Percentiles rank a stretch among this genome's conserved stretches.
These are phyloP conservation scores for Candida namnaoensis DNA, from an alignment of 805 yeast genomes.

Conservation along the genomic window DNA sequence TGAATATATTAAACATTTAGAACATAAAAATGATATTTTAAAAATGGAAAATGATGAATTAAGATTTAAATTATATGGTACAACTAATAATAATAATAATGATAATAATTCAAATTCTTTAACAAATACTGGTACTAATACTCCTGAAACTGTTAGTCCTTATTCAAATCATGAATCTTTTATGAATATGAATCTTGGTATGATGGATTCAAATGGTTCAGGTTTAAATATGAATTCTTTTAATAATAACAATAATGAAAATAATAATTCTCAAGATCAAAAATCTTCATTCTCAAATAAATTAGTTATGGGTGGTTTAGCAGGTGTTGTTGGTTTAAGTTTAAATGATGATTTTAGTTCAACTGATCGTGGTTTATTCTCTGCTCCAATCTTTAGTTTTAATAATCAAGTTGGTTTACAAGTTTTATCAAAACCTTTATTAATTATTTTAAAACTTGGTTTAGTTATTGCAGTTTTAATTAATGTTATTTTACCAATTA, in stretches of 20 bases:
- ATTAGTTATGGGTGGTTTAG: conserved; percentile 53
- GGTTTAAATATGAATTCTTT: conserved; percentile 6
- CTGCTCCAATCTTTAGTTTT: conserved; percentile 33
- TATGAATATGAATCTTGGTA: neutral
- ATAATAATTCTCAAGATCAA: conserved; percentile 4
- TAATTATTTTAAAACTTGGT: conserved; percentile 17
- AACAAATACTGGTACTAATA: conserved; percentile 7
- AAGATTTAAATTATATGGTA: conserved; percentile 16
- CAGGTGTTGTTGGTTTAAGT: conserved; percentile 55
- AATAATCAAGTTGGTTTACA: conserved; percentile 18
- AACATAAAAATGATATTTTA: conserved; percentile 45
- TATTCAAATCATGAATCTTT: neutral
- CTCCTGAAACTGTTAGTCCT: conserved; percentile 5
- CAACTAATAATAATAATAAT: too few relatives aligned
- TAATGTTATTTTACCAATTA: conserved; percentile 15
- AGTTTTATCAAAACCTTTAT: conserved; percentile 17
- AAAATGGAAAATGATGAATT: conserved; percentile 37
- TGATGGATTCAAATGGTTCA: conserved; percentile 1
- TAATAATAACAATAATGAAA: conserved; percentile 4
- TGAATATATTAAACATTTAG: conserved; percentile 70
- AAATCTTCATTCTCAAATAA: conserved; percentile 29
- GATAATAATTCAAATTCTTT: conserved; percentile 8
- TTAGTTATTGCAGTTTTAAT: conserved; percentile 18
- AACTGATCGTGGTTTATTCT: conserved; percentile 34
- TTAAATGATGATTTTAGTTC: conserved; percentile 42